A percentile compares a stretch with the other conserved stretches of the same genome.
Evolutionary conservation across 1,284 basidiomycete species (phyloP).

Genomic region (Meira nashicola): DNA sequence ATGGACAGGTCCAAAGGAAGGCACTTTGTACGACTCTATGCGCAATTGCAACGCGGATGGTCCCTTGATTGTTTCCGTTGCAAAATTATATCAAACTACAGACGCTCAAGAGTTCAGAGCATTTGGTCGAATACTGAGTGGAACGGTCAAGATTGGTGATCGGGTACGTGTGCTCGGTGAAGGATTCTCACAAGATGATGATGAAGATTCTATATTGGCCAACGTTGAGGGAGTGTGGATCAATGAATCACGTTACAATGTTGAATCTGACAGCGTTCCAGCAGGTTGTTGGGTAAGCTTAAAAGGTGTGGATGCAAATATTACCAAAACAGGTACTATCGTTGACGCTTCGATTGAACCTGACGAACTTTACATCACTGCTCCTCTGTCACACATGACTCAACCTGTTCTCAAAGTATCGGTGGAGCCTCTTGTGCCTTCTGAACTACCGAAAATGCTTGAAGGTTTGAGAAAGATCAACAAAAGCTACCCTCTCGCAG

Average conservation of each 20-base stretch:
- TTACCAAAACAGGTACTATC: conserved; percentile 90
- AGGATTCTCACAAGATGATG: conserved; percentile 92
- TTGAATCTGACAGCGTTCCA: conserved; percentile 78
- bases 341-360: conserved; percentile 54
- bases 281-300: conserved; percentile 90
- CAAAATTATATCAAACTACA: conserved; percentile 90
- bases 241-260: conserved; percentile 84
- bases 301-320: conserved; percentile 86
- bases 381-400: conserved; percentile 90
- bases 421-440: conserved; percentile 94
- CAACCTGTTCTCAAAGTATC: conserved; percentile 97
- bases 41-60: conserved; percentile 75
- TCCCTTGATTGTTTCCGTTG: conserved; percentile 83
- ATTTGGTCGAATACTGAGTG: conserved; percentile 88
- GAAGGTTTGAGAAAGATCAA: conserved; percentile 93
- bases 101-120: conserved; percentile 94
- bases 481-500: conserved; percentile 89
- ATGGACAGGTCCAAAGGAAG: conserved; percentile 30
- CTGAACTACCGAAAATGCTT: conserved; percentile 97
- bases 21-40: conserved; percentile 64
- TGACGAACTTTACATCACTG: conserved; percentile 82
- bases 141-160: conserved; percentile 76
- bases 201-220: conserved; percentile 93
- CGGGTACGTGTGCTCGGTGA: conserved; percentile 94
- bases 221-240: conserved; percentile 83